phyloP scores from a whole-genome alignment of 2,329 filamentous ascomycete genomes.

The Sphaerostilbella broomeana region DNA sequence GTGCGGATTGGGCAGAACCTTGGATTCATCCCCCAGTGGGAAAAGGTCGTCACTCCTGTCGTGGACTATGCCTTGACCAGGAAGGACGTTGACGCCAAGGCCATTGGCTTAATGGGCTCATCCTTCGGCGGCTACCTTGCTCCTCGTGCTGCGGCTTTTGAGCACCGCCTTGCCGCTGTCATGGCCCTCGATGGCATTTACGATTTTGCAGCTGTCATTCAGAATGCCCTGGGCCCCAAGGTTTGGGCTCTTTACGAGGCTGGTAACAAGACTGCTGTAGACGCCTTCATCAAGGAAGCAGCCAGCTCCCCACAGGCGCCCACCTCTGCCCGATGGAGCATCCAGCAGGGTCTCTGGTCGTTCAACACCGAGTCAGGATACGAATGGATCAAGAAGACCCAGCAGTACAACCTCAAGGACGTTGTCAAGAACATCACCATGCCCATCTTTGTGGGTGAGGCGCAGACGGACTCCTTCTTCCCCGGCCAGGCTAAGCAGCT shows the following conservation, averaged over 20 bases:
- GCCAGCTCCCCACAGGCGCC: conserved; percentile 6
- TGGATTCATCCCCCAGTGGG: conserved; percentile 41
- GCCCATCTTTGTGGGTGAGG: conserved; percentile 20
- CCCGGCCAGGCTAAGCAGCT: conserved; percentile 13
- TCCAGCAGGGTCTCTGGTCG: conserved; percentile 22
- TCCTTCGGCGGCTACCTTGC: conserved; percentile 37
- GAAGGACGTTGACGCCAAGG: conserved; percentile 23
- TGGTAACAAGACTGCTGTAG: conserved; percentile 14
- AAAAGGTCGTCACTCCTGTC: conserved; percentile 33
- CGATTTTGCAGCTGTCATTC: conserved; percentile 19
- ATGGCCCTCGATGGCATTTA: conserved; percentile 35
- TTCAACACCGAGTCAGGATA: conserved; percentile 21
- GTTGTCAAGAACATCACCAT: conserved; percentile 19
- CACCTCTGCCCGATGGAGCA: conserved; percentile 18
- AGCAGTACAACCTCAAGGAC: conserved; percentile 5
- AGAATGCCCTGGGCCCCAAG: conserved; percentile 6
- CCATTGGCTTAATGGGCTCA: conserved; percentile 32
- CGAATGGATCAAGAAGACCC: conserved; percentile 15
- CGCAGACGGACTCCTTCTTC: conserved; percentile 18
- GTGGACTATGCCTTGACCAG: conserved; percentile 31
- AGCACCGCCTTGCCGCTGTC: conserved; percentile 35
- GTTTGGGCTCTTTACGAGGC: background rate
- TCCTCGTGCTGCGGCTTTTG: conserved; percentile 36
- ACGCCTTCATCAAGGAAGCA: conserved; percentile 11
- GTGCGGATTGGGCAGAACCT: conserved; percentile 34